Base-by-base conservation (phyloP, 768 basidiomycete species). In the Lanmaoa pseudosensibilis region DNA sequence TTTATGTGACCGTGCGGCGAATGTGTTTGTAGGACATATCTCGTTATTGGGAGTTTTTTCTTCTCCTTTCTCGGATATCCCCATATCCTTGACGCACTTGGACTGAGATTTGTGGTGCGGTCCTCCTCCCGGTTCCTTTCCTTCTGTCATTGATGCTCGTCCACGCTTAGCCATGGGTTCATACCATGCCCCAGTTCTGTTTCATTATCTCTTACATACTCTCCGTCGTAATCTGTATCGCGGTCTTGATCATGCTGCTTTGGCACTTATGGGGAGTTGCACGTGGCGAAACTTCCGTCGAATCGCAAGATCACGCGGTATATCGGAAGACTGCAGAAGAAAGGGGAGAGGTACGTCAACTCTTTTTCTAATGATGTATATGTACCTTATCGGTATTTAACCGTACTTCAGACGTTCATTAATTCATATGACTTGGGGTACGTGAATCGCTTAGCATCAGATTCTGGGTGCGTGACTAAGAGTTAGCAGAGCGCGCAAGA, bases 401-500 rank as follows among this genome's bases (percentile, higher is more conserved):
- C 44, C 36, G 43, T 23, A 32, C 27, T 58, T 13, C 38, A 92
- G 90, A 76, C 76, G 2, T 98, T 94, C 65, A 78, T 92, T 12
- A 98, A 98, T 65, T 93, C 90, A 2, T 99, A 94, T 68, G 91
- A 98, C 69, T 75, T 96, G 5, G 96, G 94, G 82, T 87, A 67
- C 40, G 79, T 66, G 27, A 12, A 51, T 54, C 27, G 8, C 19
- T 50, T 54, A n/a, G 12, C 13, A 15, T n/a, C 10, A 25, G 23
- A 15, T 46, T 44, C 44, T 21, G 18, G 27, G 9, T 33, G 21
- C 25, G 16, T 33, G 12, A 32, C 59, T 11, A 37, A 54, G 16
- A 11, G 8, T 21, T 4, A 10, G 39, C 44, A 46, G 65, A 83
- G 83, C 25, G 65, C 72, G 75, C 49, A 79, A 77, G 64, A 98